Base-by-base conservation (phyloP, 2,329 filamentous ascomycete genomes). In the Fusarium guadeloupense region DNA sequence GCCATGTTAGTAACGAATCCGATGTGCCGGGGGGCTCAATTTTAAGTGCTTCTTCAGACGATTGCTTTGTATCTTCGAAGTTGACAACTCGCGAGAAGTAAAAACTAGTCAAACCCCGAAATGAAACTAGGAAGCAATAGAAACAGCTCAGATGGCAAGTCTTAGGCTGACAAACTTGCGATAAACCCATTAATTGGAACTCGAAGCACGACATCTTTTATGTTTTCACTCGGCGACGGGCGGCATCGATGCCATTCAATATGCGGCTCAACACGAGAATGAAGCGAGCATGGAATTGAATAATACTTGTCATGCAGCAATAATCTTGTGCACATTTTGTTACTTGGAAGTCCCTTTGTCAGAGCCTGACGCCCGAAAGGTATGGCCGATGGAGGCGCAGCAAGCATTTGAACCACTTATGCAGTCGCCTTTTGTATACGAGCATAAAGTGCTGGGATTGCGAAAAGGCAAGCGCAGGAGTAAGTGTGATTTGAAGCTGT, bases 351-450 rank as follows among this genome's bases (percentile, higher is more conserved):
- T 26, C 5, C 5, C 25, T 33, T 20, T 19, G 19, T 21, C 16
- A 45, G 41, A 55, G 50, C 50, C 49, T 53, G 40, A 51, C 55
- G 60, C 60, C 49, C 55, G 60, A 17, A 12, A 17, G 37, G 5
- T 51, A 54, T 61, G 49, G 42, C 19, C 13, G 25, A 23, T 13
- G 9, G 57, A 44, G 60, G 60, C 60, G 45, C 50, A 64, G 60
- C 44, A 56, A 38, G 25, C 41, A 17, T 8, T 31, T 37, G 40
- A 40, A n/a, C n/a, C 28, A n/a, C 16, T 25, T 21, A 44, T 55
- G 23, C 14, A 39, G 20, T 34, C 30, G 55, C 54, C 55, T 55
- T 55, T 33, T 23, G 26, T 31, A 33, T 13, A 31, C 39, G 38
- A 56, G 42, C 48, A 55, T 60, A 54, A 49, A 55, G 7, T n/a